Conservation (phyloP, 495 filamentous ascomycete genomes). For the Penicillium cosmopolitanum region DNA sequence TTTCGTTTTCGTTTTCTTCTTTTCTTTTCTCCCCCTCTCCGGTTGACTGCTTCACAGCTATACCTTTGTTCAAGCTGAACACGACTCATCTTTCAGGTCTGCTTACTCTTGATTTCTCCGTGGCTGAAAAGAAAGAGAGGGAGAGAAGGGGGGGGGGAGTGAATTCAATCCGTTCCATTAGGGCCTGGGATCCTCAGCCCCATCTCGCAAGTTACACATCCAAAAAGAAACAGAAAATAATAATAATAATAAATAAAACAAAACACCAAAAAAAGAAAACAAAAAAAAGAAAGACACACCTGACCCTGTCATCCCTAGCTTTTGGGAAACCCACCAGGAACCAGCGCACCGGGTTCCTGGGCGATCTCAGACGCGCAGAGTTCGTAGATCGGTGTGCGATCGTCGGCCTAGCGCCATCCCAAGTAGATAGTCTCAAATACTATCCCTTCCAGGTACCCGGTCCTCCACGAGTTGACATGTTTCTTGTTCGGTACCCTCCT, state of each 20-base stretch:
- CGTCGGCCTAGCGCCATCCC: constrained; percentile 16
- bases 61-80: not conserved
- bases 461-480: constrained; percentile 9
- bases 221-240: constrained; percentile 3
- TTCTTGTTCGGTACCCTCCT: not conserved
- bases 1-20: not conserved
- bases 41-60: not conserved
- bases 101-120: not conserved
- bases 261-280: constrained; percentile 11
- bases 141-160: not conserved
- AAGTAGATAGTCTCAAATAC: constrained; percentile 22
- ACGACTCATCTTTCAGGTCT: not conserved
- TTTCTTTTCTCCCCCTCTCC: not conserved
- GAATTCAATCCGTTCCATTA: not conserved
- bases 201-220: constrained; percentile 29
- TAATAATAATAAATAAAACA: constrained; percentile 12
- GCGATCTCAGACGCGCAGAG: constrained; percentile 28
- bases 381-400: constrained; percentile 28
- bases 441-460: constrained; percentile 22
- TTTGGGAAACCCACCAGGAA: constrained; percentile 27
- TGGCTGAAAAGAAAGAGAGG: not conserved
- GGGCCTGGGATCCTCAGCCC: constrained; percentile 25
- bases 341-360: constrained; percentile 34
- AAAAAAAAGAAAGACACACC: constrained; percentile 11
- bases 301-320: constrained; percentile 15